Percentiles rank a stretch among this genome's conserved stretches.
Conservation (phyloP, 495 filamentous ascomycete genomes). For the Cercophora samala region DNA sequence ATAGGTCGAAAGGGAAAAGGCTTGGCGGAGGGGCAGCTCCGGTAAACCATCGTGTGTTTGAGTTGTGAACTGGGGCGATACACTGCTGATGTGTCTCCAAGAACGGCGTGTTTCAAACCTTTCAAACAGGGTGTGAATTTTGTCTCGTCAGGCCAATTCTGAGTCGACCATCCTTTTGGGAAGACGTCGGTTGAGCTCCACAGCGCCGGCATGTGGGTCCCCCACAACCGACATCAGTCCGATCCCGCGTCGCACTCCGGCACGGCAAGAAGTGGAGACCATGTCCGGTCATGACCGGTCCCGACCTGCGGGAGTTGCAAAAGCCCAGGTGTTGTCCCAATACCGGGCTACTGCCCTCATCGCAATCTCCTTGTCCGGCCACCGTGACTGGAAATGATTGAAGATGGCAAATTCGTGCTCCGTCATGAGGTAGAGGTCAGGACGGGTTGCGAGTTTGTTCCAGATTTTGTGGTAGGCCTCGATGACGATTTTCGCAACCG, state of each 20-base stretch:
- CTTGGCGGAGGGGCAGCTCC: not conserved
- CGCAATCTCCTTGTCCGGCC: slow-evolving; percentile 44
- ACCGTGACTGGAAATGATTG: slow-evolving; percentile 67
- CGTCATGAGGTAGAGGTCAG: slow-evolving; percentile 62
- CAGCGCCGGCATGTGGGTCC: not conserved
- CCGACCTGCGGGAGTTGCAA: not conserved
- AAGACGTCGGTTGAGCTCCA: not conserved
- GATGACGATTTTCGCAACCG: slow-evolving; percentile 54
- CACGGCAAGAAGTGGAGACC: not conserved
- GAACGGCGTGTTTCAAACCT: not conserved
- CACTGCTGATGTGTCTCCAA: too few relatives aligned
- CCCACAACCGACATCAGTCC: not conserved
- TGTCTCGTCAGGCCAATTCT: not conserved
- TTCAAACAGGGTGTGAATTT: not conserved
- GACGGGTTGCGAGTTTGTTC: slow-evolving; percentile 56
- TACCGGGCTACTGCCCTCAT: slow-evolving; percentile 44
- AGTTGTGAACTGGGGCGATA: too few relatives aligned
- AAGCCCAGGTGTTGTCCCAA: slow-evolving; percentile 38
- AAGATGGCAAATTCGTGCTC: slow-evolving; percentile 73
- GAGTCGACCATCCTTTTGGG: not conserved
- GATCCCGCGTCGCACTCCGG: not conserved
- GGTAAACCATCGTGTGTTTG: too few relatives aligned
- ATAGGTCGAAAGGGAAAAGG: not conserved
- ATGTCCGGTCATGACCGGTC: not conserved
- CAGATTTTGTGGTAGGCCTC: slow-evolving; percentile 57